These are phyloP conservation scores for Claviceps pusilla DNA, from an alignment of 2,329 filamentous ascomycete species.

Conservation along the genomic window DNA sequence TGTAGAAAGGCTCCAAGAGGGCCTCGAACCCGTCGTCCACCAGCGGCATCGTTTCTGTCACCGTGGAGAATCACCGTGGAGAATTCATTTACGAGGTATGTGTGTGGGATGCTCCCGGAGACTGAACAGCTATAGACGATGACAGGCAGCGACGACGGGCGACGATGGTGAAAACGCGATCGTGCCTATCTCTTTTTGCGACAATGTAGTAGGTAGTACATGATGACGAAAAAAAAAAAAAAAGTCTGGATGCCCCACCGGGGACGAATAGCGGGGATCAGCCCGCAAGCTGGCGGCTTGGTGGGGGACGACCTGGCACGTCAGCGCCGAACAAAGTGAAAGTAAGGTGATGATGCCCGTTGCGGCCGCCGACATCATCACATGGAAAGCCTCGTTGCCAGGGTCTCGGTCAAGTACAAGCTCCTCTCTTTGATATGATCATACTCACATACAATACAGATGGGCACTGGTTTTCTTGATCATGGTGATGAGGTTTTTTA, in stretches of 20 bases:
- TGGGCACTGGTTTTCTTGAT: no score
- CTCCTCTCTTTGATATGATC: no score
- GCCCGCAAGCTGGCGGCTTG: not conserved
- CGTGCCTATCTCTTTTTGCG: not conserved
- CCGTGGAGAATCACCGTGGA: slow-evolving; percentile 2
- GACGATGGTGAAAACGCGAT: not conserved
- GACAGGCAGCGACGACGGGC: not conserved
- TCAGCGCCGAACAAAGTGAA: not conserved
- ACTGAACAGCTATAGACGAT: not conserved
- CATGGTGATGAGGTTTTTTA: no score
- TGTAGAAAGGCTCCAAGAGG: slow-evolving; percentile 51
- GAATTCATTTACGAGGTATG: slow-evolving; percentile 13
- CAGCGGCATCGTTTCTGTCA: slow-evolving; percentile 30
- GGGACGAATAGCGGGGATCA: not conserved
- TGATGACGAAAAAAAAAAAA: not conserved
- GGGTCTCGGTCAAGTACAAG: no score
- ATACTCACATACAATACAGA: no score
- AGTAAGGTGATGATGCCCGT: no score
- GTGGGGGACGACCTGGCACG: not conserved
- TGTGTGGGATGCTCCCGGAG: not conserved
- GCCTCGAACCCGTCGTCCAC: slow-evolving; percentile 52
- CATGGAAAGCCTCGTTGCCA: no score
- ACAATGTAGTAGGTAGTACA: not conserved
- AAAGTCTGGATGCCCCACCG: slow-evolving; percentile 1
- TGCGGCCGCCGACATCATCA: no score